Evolutionary conservation across 345 rosid genomes (phyloP).

Genomic region (Arabis hirsuta): DNA sequence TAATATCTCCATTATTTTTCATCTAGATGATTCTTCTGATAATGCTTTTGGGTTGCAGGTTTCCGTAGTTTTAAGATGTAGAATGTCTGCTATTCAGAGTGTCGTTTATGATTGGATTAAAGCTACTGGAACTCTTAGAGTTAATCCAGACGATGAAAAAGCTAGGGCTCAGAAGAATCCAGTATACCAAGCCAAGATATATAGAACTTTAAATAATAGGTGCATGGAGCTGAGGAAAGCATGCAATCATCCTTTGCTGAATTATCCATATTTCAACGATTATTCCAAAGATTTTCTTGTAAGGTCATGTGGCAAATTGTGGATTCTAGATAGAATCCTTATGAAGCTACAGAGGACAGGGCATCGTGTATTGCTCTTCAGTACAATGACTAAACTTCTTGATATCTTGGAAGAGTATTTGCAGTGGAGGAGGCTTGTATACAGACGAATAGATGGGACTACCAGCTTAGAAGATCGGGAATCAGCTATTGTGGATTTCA

Average conservation of each 20-base stretch:
- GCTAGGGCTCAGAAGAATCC: constrained; percentile 78
- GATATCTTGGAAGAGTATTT: constrained; percentile 97
- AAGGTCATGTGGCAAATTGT: constrained; percentile 93
- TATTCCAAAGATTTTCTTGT: constrained; percentile 91
- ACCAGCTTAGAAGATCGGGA: constrained; percentile 99
- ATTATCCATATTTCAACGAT: constrained; percentile 91
- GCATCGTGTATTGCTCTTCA: constrained; percentile 94
- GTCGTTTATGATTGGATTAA: constrained; percentile 98
- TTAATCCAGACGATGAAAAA: constrained; percentile 95
- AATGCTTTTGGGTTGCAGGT: constrained; percentile 62
- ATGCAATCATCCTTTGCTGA: constrained; percentile 98
- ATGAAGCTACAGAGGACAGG: constrained; percentile 94
- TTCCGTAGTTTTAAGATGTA: constrained; percentile 88
- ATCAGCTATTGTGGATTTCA: constrained; percentile 97
- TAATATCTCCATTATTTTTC: constrained; percentile 6
- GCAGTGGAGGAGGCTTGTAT: constrained; percentile 91
- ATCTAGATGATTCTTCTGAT: constrained; percentile 41
- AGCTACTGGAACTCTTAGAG: constrained; percentile 93
- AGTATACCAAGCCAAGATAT: constrained; percentile 74
- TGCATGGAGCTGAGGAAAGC: constrained; percentile 99
- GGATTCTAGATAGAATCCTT: constrained; percentile 94
- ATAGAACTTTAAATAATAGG: constrained; percentile 81
- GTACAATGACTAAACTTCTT: constrained; percentile 99
- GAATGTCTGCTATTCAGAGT: constrained; percentile 98
- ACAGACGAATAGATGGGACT: constrained; percentile 97